These are phyloP conservation scores for Protomyces lactucae-debilis DNA, from an alignment of 1,139 yeast genomes.

Conservation along the genomic window DNA sequence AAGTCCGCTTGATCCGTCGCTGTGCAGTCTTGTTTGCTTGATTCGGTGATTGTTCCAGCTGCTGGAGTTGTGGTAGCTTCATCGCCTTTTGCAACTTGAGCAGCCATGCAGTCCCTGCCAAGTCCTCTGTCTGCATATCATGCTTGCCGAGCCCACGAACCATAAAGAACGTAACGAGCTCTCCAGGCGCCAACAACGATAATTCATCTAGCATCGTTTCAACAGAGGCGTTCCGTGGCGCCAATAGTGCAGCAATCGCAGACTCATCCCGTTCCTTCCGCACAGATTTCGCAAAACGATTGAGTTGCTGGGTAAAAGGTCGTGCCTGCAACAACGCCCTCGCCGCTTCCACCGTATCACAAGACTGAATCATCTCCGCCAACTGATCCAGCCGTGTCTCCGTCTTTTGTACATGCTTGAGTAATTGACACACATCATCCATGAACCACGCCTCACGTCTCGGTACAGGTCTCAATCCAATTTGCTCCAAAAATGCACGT, in stretches of 20 bases:
- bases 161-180: background rate
- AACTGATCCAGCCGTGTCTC: background rate
- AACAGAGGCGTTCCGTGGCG: background rate
- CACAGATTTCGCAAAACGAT: background rate
- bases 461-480: background rate
- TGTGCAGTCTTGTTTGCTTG: background rate
- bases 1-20: background rate
- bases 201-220: background rate
- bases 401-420: background rate
- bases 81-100: background rate
- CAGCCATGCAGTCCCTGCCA: background rate
- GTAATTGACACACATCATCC: background rate
- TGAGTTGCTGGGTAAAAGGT: background rate
- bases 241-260: background rate
- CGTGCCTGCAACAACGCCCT: background rate
- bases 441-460: background rate
- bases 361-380: background rate
- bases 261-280: background rate
- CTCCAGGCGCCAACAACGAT: background rate
- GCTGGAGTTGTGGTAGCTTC: background rate
- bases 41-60: background rate
- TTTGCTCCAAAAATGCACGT: background rate
- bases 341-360: background rate
- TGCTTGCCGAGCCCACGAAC: background rate
- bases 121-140: background rate